Evolutionary conservation across 768 basidiomycete species (phyloP).

Genomic region (Hericium erinaceus): DNA sequence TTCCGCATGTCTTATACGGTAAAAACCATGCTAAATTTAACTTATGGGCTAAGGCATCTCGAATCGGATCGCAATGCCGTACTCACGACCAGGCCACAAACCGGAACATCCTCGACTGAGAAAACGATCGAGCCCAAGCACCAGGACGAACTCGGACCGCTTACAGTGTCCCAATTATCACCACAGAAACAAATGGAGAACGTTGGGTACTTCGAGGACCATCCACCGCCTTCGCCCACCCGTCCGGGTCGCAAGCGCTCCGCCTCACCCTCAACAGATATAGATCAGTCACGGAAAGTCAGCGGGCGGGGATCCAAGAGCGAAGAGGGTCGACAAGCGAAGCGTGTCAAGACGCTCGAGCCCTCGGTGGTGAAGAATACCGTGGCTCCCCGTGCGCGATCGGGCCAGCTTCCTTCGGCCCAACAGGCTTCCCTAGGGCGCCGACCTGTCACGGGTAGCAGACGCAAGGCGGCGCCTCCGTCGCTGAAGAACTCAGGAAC

Average conservation of each 20-base stretch:
- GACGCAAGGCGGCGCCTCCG: neutral
- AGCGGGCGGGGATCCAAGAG: constrained; percentile 18
- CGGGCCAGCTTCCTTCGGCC: neutral
- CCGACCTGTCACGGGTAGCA: neutral
- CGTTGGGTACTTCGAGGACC: neutral
- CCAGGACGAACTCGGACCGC: neutral
- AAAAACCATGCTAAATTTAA: too few species aligned
- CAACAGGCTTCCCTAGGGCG: constrained; percentile 3
- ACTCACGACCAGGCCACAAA: too few species aligned
- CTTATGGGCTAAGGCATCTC: too few species aligned
- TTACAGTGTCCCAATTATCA: constrained; percentile 1
- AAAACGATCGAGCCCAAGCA: too few species aligned
- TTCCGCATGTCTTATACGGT: too few species aligned
- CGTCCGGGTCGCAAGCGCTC: constrained; percentile 41
- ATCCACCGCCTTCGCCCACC: constrained; percentile 27
- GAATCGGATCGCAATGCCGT: too few species aligned
- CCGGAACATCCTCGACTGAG: too few species aligned
- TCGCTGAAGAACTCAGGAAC: neutral
- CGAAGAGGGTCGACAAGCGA: constrained; percentile 1
- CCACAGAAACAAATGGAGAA: neutral
- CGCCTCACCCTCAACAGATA: constrained; percentile 19
- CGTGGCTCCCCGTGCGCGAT: constrained; percentile 2
- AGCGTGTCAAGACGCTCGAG: constrained; percentile 8
- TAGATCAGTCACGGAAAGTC: constrained; percentile 20
- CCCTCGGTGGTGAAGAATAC: constrained; percentile 14